These are phyloP conservation scores for Myotisia sp. DNA, from an alignment of 2,329 filamentous ascomycete genomes.

Conservation along the genomic window DNA sequence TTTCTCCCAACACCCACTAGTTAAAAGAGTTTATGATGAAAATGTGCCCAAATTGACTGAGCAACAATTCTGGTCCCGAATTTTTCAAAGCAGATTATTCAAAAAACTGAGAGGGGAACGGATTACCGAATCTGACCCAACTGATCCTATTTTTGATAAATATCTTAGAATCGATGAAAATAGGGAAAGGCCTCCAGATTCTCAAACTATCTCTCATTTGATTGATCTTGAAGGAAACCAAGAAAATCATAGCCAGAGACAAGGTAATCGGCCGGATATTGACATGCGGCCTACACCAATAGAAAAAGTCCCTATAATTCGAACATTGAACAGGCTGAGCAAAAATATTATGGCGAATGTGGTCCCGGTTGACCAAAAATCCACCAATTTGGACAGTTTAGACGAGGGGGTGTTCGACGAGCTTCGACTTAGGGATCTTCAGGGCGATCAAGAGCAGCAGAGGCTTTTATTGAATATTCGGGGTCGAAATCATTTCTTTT, in stretches of 20 bases:
- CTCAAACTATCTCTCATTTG: constrained; percentile 65
- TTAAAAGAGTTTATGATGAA: constrained; percentile 83
- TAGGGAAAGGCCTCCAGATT: constrained; percentile 32
- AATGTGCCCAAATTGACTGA: constrained; percentile 72
- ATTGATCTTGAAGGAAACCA: constrained; percentile 92
- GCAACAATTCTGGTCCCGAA: constrained; percentile 78
- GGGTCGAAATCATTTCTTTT: constrained; percentile 74
- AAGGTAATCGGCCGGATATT: constrained; percentile 73
- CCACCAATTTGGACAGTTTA: constrained; percentile 49
- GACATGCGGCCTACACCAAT: constrained; percentile 69
- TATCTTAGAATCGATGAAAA: constrained; percentile 64
- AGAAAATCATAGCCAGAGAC: constrained; percentile 76
- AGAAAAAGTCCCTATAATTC: constrained; percentile 74
- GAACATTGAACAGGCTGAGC: constrained; percentile 76
- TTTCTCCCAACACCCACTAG: constrained; percentile 80
- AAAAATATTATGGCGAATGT: constrained; percentile 89
- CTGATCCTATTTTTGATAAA: constrained; percentile 68
- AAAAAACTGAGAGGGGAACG: constrained; percentile 88
- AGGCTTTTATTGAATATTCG: constrained; percentile 75
- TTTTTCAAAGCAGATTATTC: constrained; percentile 79
- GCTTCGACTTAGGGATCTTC: constrained; percentile 66
- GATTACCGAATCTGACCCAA: constrained; percentile 59
- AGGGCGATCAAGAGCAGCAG: constrained; percentile 56
- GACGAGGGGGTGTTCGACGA: constrained; percentile 62
- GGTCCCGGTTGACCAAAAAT: constrained; percentile 58